phyloP scores from a whole-genome alignment of 2,329 filamentous ascomycete species.

The Diaporthe sp. region DNA sequence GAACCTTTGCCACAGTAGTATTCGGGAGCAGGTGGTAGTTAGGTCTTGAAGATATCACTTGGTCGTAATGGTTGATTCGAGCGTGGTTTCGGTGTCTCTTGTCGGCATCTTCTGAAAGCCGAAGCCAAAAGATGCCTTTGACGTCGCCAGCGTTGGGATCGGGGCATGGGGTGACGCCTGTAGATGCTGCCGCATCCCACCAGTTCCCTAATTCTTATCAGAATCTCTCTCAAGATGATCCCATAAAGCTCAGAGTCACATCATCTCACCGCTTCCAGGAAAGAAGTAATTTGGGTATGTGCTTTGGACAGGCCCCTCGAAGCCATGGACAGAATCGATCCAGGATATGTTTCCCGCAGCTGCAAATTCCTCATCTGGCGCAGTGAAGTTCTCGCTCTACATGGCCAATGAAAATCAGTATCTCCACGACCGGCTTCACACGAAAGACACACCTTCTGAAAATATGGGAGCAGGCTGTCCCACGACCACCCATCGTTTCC shows the following conservation, averaged over 20 bases:
- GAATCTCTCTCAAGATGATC: too few species aligned
- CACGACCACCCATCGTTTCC: neutral
- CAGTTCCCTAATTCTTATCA: neutral
- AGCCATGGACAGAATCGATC: conserved; percentile 42
- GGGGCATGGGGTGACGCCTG: neutral
- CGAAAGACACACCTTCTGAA: neutral
- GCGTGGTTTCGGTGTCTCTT: neutral
- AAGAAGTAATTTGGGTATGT: conserved; percentile 47
- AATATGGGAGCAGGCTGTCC: conserved; percentile 3
- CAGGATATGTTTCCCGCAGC: conserved; percentile 44
- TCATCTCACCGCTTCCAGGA: neutral
- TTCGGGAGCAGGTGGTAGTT: neutral
- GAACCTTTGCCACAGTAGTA: neutral
- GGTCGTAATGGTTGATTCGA: conserved; percentile 2
- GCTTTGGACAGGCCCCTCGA: conserved; percentile 42
- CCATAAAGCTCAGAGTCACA: too few species aligned
- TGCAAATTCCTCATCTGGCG: conserved; percentile 36
- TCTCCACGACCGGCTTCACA: neutral
- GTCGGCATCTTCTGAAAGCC: neutral
- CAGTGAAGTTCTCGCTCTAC: conserved; percentile 10
- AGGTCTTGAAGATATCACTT: neutral
- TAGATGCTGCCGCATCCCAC: neutral
- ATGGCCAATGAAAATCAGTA: neutral
- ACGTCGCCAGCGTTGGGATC: conserved; percentile 2
- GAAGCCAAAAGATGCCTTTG: conserved; percentile 4